phyloP scores from a whole-genome alignment of 108 stramenopile species.

The Parietichytrium sp. region DNA sequence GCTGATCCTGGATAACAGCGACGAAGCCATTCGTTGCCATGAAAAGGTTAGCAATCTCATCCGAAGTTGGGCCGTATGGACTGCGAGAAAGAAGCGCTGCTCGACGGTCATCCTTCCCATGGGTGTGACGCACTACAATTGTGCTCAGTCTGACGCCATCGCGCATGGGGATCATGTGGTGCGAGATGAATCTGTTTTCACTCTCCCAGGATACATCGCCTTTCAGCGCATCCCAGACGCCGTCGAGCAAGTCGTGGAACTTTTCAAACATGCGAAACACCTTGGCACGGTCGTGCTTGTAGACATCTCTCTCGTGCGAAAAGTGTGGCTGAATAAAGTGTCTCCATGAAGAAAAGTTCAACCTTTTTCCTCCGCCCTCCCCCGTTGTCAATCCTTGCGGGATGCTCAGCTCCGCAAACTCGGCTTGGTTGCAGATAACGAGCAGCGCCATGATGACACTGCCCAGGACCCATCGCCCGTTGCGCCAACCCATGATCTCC shows the following conservation, averaged over 20 bases:
- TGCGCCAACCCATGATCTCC: too few relatives aligned
- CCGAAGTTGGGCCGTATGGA: constrained; percentile 30
- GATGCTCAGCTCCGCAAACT: too few relatives aligned
- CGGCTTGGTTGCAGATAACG: too few relatives aligned
- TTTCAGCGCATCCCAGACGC: neutral
- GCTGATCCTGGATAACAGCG: constrained; percentile 42
- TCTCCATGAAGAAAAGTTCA: too few relatives aligned
- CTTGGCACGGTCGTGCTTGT: too few relatives aligned
- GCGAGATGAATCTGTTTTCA: neutral
- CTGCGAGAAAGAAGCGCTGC: constrained; percentile 29
- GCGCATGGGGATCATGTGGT: constrained; percentile 38
- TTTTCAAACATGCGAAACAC: neutral
- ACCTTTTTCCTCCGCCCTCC: too few relatives aligned
- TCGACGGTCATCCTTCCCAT: neutral
- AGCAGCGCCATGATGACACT: too few relatives aligned
- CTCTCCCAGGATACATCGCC: neutral
- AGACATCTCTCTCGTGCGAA: too few relatives aligned
- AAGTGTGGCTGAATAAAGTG: too few relatives aligned
- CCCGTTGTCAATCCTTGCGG: too few relatives aligned
- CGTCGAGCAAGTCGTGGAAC: neutral
- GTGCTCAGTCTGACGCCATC: constrained; percentile 45
- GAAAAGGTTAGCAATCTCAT: constrained; percentile 10
- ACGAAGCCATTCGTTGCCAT: constrained; percentile 31
- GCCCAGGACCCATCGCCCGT: too few relatives aligned
- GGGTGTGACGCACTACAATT: neutral